Evolutionary conservation across 352 stramenopile genomes (phyloP).

Genomic region (Globisporangium iwayamae): DNA sequence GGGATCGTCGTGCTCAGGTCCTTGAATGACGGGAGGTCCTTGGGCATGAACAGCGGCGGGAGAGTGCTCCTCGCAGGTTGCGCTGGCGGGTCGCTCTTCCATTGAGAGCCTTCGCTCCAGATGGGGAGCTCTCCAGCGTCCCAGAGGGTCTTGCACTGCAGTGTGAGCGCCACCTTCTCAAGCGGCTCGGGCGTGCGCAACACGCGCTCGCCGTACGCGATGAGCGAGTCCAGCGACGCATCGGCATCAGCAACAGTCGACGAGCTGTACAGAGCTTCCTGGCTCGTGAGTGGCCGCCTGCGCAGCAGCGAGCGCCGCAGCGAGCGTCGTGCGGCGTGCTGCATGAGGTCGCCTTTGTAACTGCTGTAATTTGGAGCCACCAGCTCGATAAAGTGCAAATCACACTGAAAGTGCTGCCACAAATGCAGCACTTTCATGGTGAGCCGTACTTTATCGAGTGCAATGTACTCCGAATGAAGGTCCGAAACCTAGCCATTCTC

Average conservation of each 20-base stretch:
- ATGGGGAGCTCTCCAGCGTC: slow-evolving; percentile 33
- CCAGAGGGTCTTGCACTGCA: slow-evolving; percentile 53
- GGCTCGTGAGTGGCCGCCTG: neutral
- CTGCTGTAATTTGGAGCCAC: too few species aligned
- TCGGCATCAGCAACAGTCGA: neutral
- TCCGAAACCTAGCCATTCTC: too few species aligned
- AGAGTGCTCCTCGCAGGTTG: slow-evolving; percentile 43
- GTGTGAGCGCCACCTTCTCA: slow-evolving; percentile 63
- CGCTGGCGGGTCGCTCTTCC: slow-evolving; percentile 32
- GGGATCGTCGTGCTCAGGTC: slow-evolving; percentile 58
- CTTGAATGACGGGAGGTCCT: slow-evolving; percentile 71
- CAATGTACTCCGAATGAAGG: too few species aligned
- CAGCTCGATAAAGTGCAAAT: too few species aligned
- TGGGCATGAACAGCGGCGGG: slow-evolving; percentile 57
- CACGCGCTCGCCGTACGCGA: slow-evolving; percentile 62
- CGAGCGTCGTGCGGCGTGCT: neutral
- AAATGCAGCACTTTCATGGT: too few species aligned
- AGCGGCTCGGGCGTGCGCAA: slow-evolving; percentile 41
- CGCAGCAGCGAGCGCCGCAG: slow-evolving; percentile 5
- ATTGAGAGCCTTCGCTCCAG: slow-evolving; percentile 24
- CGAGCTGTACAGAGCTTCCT: neutral
- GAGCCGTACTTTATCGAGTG: too few species aligned
- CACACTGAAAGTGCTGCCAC: too few species aligned
- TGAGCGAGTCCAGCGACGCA: slow-evolving; percentile 36
- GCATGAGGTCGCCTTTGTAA: neutral